Evolutionary conservation across 2,329 filamentous ascomycete genomes (phyloP), one percentile per base, ranked within the genome.

Genomic region (Septoria linicola): DNA sequence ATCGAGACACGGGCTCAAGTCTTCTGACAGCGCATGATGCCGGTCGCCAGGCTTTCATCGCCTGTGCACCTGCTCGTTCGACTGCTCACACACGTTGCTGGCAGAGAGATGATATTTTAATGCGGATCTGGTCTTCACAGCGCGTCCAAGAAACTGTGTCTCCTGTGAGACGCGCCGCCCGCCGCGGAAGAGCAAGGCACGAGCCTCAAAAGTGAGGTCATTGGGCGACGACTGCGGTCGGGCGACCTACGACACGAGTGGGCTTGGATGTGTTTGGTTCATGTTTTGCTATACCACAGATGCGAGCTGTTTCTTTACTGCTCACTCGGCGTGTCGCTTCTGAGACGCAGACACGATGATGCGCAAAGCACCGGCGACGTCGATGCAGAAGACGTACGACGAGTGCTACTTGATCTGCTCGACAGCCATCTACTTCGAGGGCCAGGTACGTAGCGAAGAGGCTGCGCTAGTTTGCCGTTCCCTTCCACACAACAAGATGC

Each of bases 341-440:
- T n/a, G 30, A 34, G 21, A 48, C 49, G 20, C 20, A 37, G 13
- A 39, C 51, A 59, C 42, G 30, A 65, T 65, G 63, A 57, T 63
- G 55, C 58, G 61, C 66, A 75, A 75, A 69, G 83, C 83, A 67
- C 76, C 78, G 57, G 79, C 84, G 67, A 83, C 87, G 71, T 83
- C 84, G 57, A 83, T 96, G 70, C 92, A 97, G 75, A 96, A 96
- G 80, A 95, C 90, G 49, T 97, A 97, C 74, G 92, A 97, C 75
- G 90, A 97, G 71, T 91, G 88, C 71, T 96, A 96, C 73, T 75
- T 96, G 63, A 90, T 87, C 67, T 96, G 91, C 73, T 96, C 91
- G 11, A 97, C 91, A 1, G 92, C 92, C 32, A 88, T 96, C 46
- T 96, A 96, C 73, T 96, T 96, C 70, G 93, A 99, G 74, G 83